A percentile compares a stretch with the other conserved stretches of the same genome.
These are phyloP conservation scores for Solanum pennellii DNA, from an alignment of 257 asterid species.

Conservation along the genomic window DNA sequence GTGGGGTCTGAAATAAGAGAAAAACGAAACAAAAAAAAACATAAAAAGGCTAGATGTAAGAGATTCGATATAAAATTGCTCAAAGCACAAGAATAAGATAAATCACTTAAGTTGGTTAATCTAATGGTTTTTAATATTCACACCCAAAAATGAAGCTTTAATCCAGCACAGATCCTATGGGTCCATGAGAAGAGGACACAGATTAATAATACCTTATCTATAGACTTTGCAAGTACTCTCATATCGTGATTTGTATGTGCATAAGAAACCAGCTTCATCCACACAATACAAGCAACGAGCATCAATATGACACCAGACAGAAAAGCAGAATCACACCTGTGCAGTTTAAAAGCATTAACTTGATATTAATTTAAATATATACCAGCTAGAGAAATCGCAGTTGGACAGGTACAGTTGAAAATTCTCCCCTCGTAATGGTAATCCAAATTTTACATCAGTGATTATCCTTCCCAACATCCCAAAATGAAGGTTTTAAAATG, in stretches of 20 bases:
- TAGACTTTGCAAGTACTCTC: slow-evolving; percentile 64
- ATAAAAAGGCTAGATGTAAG: not conserved
- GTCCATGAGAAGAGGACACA: not conserved
- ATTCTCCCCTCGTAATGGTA: not conserved
- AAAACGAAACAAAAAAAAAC: not conserved
- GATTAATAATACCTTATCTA: slow-evolving; percentile 48
- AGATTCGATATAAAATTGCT: not conserved
- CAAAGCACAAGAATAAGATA: not conserved
- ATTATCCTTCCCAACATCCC: not conserved
- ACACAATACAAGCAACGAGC: slow-evolving; percentile 71
- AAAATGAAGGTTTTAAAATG: not conserved
- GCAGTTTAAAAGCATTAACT: slow-evolving; percentile 11
- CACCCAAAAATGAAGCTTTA: not conserved
- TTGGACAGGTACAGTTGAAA: not conserved
- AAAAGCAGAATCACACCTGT: slow-evolving; percentile 93
- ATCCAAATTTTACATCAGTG: not conserved
- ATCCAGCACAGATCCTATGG: not conserved
- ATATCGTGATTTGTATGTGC: slow-evolving; percentile 90
- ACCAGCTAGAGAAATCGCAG: not conserved
- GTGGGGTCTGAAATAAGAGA: not conserved
- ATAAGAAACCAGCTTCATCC: slow-evolving; percentile 92
- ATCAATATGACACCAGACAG: slow-evolving; percentile 74
- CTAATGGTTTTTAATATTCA: not conserved
- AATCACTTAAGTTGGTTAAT: not conserved
- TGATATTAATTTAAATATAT: not conserved